A percentile compares a stretch with the other conserved stretches of the same genome.
Evolutionary conservation across 805 yeast genomes (phyloP).

Genomic region (Ogataea minuta): DNA sequence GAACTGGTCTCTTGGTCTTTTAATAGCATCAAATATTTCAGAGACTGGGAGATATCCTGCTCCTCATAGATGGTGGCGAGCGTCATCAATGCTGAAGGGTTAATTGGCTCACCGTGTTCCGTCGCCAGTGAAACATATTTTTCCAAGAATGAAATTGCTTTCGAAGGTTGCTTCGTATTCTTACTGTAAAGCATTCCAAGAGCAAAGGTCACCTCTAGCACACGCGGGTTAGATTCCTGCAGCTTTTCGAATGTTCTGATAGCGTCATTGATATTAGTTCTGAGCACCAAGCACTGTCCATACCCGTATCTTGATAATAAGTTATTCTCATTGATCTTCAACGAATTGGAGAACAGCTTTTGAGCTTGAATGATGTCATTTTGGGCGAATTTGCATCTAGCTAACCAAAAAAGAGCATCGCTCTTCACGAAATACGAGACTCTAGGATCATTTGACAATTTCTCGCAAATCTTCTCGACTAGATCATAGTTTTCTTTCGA

Average conservation of each 20-base stretch:
- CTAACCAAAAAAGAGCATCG: slow-evolving; percentile 82
- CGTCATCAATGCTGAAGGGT: slow-evolving; percentile 62
- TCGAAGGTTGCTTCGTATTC: slow-evolving; percentile 35
- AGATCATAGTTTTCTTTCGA: slow-evolving; percentile 59
- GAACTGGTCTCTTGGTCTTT: slow-evolving; percentile 46
- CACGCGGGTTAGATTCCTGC: slow-evolving; percentile 61
- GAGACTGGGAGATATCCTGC: slow-evolving; percentile 62
- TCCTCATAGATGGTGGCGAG: slow-evolving; percentile 71
- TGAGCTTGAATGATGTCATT: slow-evolving; percentile 70
- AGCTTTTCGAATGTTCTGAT: slow-evolving; percentile 78
- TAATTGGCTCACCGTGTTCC: slow-evolving; percentile 56
- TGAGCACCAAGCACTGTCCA: slow-evolving; percentile 78
- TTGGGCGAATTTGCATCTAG: slow-evolving; percentile 64
- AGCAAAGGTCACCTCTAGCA: slow-evolving; percentile 71
- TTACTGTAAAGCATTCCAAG: slow-evolving; percentile 73
- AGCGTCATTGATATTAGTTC: slow-evolving; percentile 79
- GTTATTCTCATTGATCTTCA: slow-evolving; percentile 61
- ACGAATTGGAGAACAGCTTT: slow-evolving; percentile 67
- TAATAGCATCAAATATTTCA: slow-evolving; percentile 48
- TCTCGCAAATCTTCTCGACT: slow-evolving; percentile 55
- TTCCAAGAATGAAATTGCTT: slow-evolving; percentile 65
- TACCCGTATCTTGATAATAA: slow-evolving; percentile 74
- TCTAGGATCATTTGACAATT: slow-evolving; percentile 42
- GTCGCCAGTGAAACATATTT: slow-evolving; percentile 63
- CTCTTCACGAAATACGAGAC: slow-evolving; percentile 44